Base-by-base conservation (phyloP, 2,329 filamentous ascomycete species). In the Raffaelea albimanens region DNA sequence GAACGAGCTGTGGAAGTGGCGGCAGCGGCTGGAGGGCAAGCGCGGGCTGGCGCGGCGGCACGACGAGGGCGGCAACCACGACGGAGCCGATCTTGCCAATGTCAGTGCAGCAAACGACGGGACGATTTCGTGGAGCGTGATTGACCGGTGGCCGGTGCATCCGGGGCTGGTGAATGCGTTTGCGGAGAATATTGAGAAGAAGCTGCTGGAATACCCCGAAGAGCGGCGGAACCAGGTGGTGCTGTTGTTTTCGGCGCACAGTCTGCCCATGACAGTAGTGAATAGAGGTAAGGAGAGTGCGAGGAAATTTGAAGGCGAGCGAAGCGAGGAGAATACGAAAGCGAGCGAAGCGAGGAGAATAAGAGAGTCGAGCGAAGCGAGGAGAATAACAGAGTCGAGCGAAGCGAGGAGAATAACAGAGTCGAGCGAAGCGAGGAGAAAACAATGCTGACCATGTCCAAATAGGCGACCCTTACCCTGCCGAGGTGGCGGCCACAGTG, bases 1-100 rank as follows among this genome's bases (percentile, higher is more conserved):
- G 49, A 98, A 98, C 60, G 93, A 98, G 68, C 69, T 98, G 33
- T 98, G 93, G 93, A 96, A 94, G 68, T 96, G 90, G 89, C 78
- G 90, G 53, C 85, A 88, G 60, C 75, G 88, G 53, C 69, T 98
- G 46, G 90, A 97, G 65, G 87, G 87, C 36, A 89, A 87, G 64
- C 43, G 44, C 40, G 36, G 23, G 5, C 10, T 10, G 16, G 23
- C 13, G 25, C 25, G 13, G 25, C 25, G 13, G 25, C 25, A 29
- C 13, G 25, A 13, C 7, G 8, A 38, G 5, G 14, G 5, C 14
- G 42, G 71, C 75, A 40, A 74, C 67, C 3, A 22, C n/a, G 68
- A 71, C 40, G 70, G 69, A 38, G 70, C 71, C 29, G 63, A 61
- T 9, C 70, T 76, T 22, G 65, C 36, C 5, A 29, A 29, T 13